A percentile compares a stretch with the other conserved stretches of the same genome.
phyloP scores from a whole-genome alignment of 1,284 basidiomycete species.

The Schizophyllum commune region DNA sequence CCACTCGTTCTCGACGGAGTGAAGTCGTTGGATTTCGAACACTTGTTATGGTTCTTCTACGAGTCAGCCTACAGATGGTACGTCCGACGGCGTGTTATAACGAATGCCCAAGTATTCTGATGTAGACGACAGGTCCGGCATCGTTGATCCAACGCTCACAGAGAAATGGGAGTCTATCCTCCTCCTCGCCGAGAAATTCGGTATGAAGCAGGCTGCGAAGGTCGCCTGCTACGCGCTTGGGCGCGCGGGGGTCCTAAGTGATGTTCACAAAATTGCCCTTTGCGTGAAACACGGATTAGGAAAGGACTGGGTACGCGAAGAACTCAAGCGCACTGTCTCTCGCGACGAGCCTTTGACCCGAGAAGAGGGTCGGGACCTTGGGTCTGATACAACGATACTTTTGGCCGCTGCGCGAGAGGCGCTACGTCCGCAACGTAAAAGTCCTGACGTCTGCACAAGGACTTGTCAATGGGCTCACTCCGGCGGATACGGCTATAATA shows the following conservation, averaged over 20 bases:
- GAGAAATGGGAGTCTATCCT: background rate
- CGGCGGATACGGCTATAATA: background rate
- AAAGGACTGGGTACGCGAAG: background rate
- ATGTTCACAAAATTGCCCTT: background rate
- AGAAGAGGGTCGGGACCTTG: background rate
- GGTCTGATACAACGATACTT: background rate
- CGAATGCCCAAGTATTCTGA: background rate
- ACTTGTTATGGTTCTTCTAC: slow-evolving; percentile 65
- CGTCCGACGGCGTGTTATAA: background rate
- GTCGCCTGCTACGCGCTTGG: background rate
- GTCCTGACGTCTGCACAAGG: background rate
- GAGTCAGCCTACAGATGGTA: background rate
- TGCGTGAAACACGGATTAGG: background rate
- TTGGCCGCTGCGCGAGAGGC: background rate
- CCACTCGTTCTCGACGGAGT: slow-evolving; percentile 49
- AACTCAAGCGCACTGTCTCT: background rate
- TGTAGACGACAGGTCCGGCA: background rate
- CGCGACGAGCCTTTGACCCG: background rate
- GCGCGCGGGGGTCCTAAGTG: background rate
- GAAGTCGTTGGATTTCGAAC: slow-evolving; percentile 40
- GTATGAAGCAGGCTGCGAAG: background rate
- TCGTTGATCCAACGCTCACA: background rate
- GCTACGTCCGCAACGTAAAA: background rate
- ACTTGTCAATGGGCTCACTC: background rate
- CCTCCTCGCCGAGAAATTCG: background rate